Conservation (phyloP, 441 rosid genomes). For the Populus tomentosa region DNA sequence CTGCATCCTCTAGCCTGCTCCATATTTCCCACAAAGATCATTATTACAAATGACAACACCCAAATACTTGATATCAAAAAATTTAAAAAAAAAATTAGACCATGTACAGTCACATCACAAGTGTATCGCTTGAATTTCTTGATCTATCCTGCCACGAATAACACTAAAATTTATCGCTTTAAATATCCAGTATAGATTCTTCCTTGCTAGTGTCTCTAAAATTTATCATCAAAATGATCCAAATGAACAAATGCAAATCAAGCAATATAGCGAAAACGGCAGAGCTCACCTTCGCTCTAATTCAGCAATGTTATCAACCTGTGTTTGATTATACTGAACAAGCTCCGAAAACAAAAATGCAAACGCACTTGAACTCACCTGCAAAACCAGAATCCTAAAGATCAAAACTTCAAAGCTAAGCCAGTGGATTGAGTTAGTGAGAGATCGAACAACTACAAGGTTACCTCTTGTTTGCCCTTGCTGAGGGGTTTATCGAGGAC, state of each 20-base stretch:
- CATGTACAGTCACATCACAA: neutral
- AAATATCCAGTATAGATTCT: neutral
- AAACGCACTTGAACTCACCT: slow-evolving; percentile 95
- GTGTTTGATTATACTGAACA: slow-evolving; percentile 92
- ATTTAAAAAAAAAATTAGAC: neutral
- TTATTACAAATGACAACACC: slow-evolving; percentile 2
- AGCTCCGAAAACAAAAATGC: slow-evolving; percentile 72
- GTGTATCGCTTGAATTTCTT: neutral
- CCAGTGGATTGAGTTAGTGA: neutral
- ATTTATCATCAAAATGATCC: neutral
- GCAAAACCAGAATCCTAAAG: neutral
- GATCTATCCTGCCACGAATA: neutral
- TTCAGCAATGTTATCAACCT: slow-evolving; percentile 92
- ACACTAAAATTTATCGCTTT: neutral
- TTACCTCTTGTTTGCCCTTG: slow-evolving; percentile 99
- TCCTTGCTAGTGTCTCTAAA: neutral
- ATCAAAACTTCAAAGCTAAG: neutral
- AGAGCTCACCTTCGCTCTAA: slow-evolving; percentile 70
- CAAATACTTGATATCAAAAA: neutral
- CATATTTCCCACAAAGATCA: slow-evolving; percentile 15
- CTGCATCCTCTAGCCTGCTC: slow-evolving; percentile 90
- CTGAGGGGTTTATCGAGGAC: slow-evolving; percentile 92
- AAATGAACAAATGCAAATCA: neutral
- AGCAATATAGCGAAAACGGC: neutral
- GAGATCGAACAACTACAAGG: neutral